These are phyloP conservation scores for Zoysia matrella DNA, from an alignment of 202 grass and related monocot genomes.

Conservation along the genomic window DNA sequence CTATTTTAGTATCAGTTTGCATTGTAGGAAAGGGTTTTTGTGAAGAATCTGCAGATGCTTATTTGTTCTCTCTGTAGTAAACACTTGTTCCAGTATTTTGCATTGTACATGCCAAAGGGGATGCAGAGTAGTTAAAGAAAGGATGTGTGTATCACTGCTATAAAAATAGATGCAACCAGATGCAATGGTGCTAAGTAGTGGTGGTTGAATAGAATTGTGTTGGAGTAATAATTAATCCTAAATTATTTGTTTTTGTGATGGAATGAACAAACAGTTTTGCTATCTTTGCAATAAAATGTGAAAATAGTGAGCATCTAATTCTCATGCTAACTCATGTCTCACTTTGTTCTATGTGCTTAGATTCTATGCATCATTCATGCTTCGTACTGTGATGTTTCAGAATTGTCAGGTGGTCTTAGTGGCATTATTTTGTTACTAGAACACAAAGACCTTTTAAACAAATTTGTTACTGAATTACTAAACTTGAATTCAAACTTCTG, in stretches of 20 bases:
- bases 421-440: background rate
- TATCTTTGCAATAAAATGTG: background rate
- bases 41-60: too few species aligned
- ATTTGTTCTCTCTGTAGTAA: too few species aligned
- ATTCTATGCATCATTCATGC: background rate
- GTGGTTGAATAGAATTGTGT: background rate
- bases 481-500: background rate
- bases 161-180: background rate
- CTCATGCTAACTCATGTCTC: background rate
- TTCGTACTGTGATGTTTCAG: background rate
- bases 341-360: conserved; percentile 12
- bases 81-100: too few species aligned
- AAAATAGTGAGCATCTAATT: background rate
- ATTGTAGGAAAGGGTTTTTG: too few species aligned
- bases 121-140: background rate
- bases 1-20: too few species aligned
- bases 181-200: background rate
- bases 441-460: background rate
- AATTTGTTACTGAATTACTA: background rate
- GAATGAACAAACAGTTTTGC: background rate
- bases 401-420: conserved; percentile 1
- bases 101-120: too few species aligned
- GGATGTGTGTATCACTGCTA: background rate
- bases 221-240: background rate
- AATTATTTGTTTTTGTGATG: too few species aligned